phyloP scores from a whole-genome alignment of 2,329 filamentous ascomycete species.

The Alternaria sp. region DNA sequence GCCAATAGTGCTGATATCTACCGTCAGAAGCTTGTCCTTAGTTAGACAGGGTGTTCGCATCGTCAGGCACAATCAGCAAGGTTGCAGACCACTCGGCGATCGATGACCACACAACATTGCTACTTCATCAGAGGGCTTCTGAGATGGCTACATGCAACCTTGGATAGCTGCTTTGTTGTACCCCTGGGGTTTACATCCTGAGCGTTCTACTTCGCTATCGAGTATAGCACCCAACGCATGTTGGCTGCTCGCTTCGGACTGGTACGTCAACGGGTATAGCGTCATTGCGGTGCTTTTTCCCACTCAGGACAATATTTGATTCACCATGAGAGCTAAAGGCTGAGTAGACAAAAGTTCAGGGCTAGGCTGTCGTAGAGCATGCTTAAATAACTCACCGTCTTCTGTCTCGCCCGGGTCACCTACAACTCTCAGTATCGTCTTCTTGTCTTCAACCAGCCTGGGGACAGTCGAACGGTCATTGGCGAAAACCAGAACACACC shows the following conservation, averaged over 20 bases:
- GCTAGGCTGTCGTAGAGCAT: neutral
- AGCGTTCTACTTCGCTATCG: slow-evolving; percentile 23
- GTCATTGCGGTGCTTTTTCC: slow-evolving; percentile 15
- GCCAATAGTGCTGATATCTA: slow-evolving; percentile 42
- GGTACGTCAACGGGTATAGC: slow-evolving; percentile 6
- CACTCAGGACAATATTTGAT: slow-evolving; percentile 9
- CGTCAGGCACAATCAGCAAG: slow-evolving; percentile 27
- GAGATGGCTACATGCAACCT: slow-evolving; percentile 29
- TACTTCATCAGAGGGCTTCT: slow-evolving; percentile 30
- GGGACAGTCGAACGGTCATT: neutral
- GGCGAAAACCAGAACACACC: slow-evolving; percentile 8
- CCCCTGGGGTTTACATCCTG: slow-evolving; percentile 26
- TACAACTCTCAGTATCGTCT: neutral
- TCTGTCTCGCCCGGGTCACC: neutral
- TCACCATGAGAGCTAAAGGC: slow-evolving; percentile 11
- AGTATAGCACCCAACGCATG: slow-evolving; percentile 18
- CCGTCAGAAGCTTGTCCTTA: slow-evolving; percentile 32
- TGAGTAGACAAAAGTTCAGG: slow-evolving; percentile 8
- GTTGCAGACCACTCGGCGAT: slow-evolving; percentile 38
- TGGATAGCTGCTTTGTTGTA: slow-evolving; percentile 22
- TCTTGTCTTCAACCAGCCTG: neutral
- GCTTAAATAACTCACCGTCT: neutral
- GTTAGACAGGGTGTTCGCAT: slow-evolving; percentile 28
- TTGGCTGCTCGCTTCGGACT: slow-evolving; percentile 24
- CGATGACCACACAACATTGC: slow-evolving; percentile 36